Conservation (phyloP, 2,329 filamentous ascomycete species). For the Ophiostoma australiae region DNA sequence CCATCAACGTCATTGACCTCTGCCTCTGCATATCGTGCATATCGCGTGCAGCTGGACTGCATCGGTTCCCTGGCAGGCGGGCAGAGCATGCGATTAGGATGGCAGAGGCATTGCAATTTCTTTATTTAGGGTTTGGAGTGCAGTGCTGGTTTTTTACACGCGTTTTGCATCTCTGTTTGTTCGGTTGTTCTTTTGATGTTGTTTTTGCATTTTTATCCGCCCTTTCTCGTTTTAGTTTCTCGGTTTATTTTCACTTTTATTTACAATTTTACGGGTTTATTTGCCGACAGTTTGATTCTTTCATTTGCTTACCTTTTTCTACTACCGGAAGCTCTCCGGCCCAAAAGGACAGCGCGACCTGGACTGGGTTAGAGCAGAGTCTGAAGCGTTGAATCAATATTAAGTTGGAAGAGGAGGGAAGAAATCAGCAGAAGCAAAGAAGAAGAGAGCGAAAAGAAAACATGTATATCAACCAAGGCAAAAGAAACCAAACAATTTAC, state of each 20-base stretch:
- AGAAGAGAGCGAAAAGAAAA: background rate
- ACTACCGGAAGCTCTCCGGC: background rate
- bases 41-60: slow-evolving; percentile 14
- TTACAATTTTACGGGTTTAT: background rate
- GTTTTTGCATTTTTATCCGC: background rate
- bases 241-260: background rate
- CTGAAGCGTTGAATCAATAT: background rate
- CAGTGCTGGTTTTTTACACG: too few relatives aligned
- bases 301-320: background rate
- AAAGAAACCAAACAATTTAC: background rate
- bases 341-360: background rate
- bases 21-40: background rate
- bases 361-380: background rate
- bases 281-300: background rate
- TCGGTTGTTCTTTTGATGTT: background rate
- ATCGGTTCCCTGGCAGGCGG: slow-evolving; percentile 18
- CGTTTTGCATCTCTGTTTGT: background rate
- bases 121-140: too few relatives aligned
- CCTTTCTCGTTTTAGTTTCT: background rate
- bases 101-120: too few relatives aligned
- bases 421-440: background rate
- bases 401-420: background rate
- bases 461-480: background rate
- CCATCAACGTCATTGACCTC: slow-evolving; percentile 22
- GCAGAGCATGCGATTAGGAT: background rate